Conservation (phyloP, 805 yeast genomes). For the Geotrichum ghanense region DNA sequence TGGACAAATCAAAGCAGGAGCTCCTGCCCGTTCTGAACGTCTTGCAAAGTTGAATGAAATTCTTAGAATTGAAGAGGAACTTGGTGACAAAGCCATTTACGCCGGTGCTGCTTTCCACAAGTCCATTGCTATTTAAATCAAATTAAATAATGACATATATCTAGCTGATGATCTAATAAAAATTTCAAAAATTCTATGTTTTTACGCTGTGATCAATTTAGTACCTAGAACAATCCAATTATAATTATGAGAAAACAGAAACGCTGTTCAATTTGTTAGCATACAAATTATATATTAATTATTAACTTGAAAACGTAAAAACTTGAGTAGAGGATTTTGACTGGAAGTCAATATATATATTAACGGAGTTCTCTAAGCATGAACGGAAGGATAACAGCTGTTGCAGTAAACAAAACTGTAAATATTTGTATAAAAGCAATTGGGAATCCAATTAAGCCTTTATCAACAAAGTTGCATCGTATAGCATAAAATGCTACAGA, state of each 20-base stretch:
- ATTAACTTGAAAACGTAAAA: too few relatives aligned
- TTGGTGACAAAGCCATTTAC: conserved; percentile 93
- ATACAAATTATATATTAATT: too few relatives aligned
- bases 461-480: conserved; percentile 49
- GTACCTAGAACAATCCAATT: too few relatives aligned
- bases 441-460: conserved; percentile 60
- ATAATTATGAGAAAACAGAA: too few relatives aligned
- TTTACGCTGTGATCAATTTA: too few relatives aligned
- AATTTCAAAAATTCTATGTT: too few relatives aligned
- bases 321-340: too few relatives aligned
- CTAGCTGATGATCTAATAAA: too few relatives aligned
- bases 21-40: conserved; percentile 99
- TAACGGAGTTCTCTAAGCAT: conserved; percentile 32
- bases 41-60: conserved; percentile 98
- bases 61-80: conserved; percentile 96
- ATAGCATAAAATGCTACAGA: conserved; percentile 82
- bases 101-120: conserved; percentile 89
- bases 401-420: conserved; percentile 61
- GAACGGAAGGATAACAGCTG: conserved; percentile 69
- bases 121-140: conserved; percentile 24
- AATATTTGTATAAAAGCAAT: conserved; percentile 60
- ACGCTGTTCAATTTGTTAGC: too few relatives aligned
- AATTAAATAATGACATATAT: too few relatives aligned
- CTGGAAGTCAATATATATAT: too few relatives aligned
- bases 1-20: conserved; percentile 99